Conservation (phyloP, 2,329 filamentous ascomycete genomes). For the Stemphylium lycopersici region DNA sequence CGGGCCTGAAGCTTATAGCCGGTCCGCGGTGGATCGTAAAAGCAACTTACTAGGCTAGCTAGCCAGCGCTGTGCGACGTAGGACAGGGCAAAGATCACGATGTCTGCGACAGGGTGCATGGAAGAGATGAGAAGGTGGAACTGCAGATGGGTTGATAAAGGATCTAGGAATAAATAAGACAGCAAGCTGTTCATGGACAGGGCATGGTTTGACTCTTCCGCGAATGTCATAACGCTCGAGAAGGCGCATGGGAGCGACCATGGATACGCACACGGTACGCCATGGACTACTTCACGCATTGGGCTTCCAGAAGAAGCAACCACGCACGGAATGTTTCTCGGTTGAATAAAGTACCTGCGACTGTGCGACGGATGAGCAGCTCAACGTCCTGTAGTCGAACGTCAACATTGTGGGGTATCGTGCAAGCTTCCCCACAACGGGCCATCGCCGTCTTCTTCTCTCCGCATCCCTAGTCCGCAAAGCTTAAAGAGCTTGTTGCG, state of each 20-base stretch:
- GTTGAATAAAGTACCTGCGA: not conserved
- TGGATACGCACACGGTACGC: too few relatives aligned
- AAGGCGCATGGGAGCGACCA: not conserved
- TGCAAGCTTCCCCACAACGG: conserved; percentile 11
- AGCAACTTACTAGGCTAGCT: not conserved
- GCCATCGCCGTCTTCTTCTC: not conserved
- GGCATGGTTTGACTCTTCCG: too few relatives aligned
- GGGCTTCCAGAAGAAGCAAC: not conserved
- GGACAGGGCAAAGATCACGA: not conserved
- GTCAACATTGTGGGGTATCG: conserved; percentile 9
- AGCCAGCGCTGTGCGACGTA: not conserved
- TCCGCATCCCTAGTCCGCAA: not conserved
- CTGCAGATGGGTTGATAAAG: too few relatives aligned
- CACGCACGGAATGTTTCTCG: conserved; percentile 5
- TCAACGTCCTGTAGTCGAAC: conserved; percentile 21
- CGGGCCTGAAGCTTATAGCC: conserved; percentile 12
- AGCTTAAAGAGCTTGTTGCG: conserved; percentile 2
- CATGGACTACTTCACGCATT: not conserved
- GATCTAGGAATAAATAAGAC: too few relatives aligned
- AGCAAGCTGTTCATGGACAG: too few relatives aligned
- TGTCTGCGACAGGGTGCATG: too few relatives aligned
- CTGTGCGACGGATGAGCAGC: conserved; percentile 12
- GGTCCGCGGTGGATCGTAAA: not conserved
- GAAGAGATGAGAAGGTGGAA: too few relatives aligned
- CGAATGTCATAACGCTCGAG: too few relatives aligned